phyloP scores from a whole-genome alignment of 2,329 filamentous ascomycete genomes.

The Aspergillus versicolor region DNA sequence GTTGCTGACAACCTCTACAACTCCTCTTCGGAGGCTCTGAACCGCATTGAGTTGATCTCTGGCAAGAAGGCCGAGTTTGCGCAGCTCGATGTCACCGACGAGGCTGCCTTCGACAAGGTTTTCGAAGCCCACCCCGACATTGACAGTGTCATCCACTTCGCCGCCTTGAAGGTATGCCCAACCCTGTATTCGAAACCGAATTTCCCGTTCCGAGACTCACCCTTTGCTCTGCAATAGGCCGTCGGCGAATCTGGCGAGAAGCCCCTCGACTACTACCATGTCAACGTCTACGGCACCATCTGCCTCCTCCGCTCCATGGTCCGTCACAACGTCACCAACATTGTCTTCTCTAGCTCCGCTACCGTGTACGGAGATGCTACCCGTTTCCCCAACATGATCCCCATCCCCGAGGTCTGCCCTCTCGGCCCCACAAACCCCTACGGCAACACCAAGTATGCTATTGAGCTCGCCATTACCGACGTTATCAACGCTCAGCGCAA shows the following conservation, averaged over 20 bases:
- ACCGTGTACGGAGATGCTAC: constrained; percentile 99
- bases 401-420: constrained; percentile 95
- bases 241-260: constrained; percentile 94
- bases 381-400: constrained; percentile 95
- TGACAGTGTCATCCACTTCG: constrained; percentile 98
- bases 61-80: constrained; percentile 85
- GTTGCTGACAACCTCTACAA: constrained; percentile 98
- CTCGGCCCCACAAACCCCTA: constrained; percentile 97
- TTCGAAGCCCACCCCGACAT: constrained; percentile 89
- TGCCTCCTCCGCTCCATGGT: constrained; percentile 83
- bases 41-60: constrained; percentile 90
- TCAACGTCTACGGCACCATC: constrained; percentile 93
- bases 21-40: constrained; percentile 84
- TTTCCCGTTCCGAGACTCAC: not conserved
- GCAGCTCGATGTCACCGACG: constrained; percentile 84
- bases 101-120: constrained; percentile 77
- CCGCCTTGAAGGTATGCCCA: constrained; percentile 76
- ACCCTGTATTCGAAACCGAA: not conserved
- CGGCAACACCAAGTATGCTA: constrained; percentile 90
- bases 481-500: constrained; percentile 82
- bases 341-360: constrained; percentile 97
- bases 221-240: constrained; percentile 56
- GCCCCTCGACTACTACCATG: constrained; percentile 94
- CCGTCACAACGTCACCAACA: constrained; percentile 87
- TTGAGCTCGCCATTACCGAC: constrained; percentile 90